Evolutionary conservation across 768 basidiomycete species (phyloP).

Genomic region (Pluteus cervinus): DNA sequence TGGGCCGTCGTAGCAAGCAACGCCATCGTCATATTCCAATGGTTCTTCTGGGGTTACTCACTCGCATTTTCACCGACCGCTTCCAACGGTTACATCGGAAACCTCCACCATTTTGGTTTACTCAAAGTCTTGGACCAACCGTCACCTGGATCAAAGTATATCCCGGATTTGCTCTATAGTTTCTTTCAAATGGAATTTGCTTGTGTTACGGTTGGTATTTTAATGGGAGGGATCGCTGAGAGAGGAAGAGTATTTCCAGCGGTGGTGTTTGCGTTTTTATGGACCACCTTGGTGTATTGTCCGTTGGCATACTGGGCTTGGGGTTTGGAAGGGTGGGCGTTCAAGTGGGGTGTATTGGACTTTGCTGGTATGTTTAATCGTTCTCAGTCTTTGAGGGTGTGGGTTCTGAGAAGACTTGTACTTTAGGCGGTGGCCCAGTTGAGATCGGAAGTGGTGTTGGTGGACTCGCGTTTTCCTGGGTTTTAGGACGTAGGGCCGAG

Average conservation of each 20-base stretch:
- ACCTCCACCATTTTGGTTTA: conserved; percentile 76
- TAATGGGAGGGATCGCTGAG: conserved; percentile 81
- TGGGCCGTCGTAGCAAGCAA: conserved; percentile 72
- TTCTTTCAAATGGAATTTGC: conserved; percentile 89
- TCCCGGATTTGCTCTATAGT: conserved; percentile 78
- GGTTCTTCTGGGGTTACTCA: conserved; percentile 69
- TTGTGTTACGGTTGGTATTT: conserved; percentile 71
- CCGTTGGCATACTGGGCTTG: conserved; percentile 86
- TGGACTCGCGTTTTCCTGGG: conserved; percentile 82
- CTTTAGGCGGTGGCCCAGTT: conserved; percentile 83
- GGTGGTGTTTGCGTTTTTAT: conserved; percentile 76
- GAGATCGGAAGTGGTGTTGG: conserved; percentile 83
- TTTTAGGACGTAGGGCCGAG: conserved; percentile 76
- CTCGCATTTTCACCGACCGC: conserved; percentile 78
- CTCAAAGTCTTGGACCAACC: conserved; percentile 64
- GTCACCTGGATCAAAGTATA: conserved; percentile 72
- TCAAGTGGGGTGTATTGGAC: conserved; percentile 79
- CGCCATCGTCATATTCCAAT: conserved; percentile 72
- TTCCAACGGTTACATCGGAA: conserved; percentile 72
- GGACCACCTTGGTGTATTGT: conserved; percentile 86
- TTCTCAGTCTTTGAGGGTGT: no score
- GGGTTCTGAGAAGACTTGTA: no score
- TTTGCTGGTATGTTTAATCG: conserved; percentile 64
- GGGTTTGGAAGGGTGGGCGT: conserved; percentile 79
- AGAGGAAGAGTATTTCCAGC: conserved; percentile 79